phyloP scores from a whole-genome alignment of 345 rosid genomes.

The Physaria fendleri region DNA sequence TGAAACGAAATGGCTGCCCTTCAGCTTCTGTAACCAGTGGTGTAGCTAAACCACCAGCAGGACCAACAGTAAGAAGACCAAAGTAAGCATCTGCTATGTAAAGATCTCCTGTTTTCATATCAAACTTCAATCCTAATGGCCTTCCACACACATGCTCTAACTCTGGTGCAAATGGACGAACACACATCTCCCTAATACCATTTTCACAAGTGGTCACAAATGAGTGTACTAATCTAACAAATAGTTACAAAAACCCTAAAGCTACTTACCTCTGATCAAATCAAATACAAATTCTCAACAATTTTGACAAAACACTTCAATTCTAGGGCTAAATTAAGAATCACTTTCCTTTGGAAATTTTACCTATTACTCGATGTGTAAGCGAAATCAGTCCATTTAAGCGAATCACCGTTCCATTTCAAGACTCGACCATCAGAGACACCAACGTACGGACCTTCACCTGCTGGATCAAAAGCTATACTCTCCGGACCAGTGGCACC shows the following conservation, averaged over 20 bases:
- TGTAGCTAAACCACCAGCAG: conserved; percentile 56
- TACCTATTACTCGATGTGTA: conserved; percentile 48
- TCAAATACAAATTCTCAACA: not conserved
- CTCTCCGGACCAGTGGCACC: conserved; percentile 72
- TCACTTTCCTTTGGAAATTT: not conserved
- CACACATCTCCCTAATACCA: conserved; percentile 47
- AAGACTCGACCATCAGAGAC: conserved; percentile 62
- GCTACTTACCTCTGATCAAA: not conserved
- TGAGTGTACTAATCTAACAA: not conserved
- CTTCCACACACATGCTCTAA: conserved; percentile 78
- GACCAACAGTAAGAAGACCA: conserved; percentile 59
- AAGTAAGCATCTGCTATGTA: conserved; percentile 78
- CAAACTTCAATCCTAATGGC: conserved; percentile 62
- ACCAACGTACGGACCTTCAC: conserved; percentile 61
- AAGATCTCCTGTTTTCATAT: conserved; percentile 57
- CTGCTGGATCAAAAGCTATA: conserved; percentile 45
- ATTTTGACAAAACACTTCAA: not conserved
- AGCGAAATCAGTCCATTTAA: conserved; percentile 60
- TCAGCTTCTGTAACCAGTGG: conserved; percentile 49
- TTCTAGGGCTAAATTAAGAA: not conserved
- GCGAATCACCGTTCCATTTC: conserved; percentile 44
- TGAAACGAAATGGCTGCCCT: conserved; percentile 51
- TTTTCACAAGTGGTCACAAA: conserved; percentile 1
- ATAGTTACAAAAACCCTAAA: not conserved
- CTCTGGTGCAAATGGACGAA: conserved; percentile 52